Base-by-base conservation (phyloP, 179 eudicot genomes). In the Silene vulgaris region DNA sequence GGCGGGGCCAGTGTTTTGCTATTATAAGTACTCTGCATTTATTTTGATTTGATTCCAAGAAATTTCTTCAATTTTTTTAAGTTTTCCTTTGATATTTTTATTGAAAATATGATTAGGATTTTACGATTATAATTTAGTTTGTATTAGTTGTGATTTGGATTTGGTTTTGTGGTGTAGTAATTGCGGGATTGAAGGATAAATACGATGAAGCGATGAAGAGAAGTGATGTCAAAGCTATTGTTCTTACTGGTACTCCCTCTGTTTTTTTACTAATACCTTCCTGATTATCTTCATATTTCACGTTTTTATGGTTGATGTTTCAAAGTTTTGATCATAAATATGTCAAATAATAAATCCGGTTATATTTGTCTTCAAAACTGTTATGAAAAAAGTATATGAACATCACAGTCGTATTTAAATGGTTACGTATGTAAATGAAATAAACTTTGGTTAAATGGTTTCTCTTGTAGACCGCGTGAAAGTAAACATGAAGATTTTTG, bases 141-240 rank as follows among this genome's bases (percentile, higher is more conserved):
- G 19, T 52, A 52, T 2, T 57, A 60, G 23, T 65, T 21, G n/a
- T 40, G 45, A 4, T 66, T 28, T 26, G 0, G 8, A 29, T 79
- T 65, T 48, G 60, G 52, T 71, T 43, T 56, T 57, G 40, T 64
- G 52, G 4, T 76, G 78, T 66, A 92, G 97, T 92, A 74, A 1
- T 89, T 73, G 86, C 78, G 8, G 96, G 88, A 12, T 75, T 92
- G 78, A 86, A 84, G 76, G 88, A 80, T 80, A 88, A 84, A 45
- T 88, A 84, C 59, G 63, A 69, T 14, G 94, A 90, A 79, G 97
- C 97, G 9, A 80, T 82, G 88, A 82, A 78, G 63, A 85, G 95
- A 74, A 78, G 82, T 73, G 97, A 90, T 76, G 95, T 93, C 11
- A 89, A 89, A 83, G 97, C 97, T 60, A 77, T 91, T 65, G 97